Evolutionary conservation across 257 asterid genomes (phyloP).

Genomic region (Agastache rugosa): DNA sequence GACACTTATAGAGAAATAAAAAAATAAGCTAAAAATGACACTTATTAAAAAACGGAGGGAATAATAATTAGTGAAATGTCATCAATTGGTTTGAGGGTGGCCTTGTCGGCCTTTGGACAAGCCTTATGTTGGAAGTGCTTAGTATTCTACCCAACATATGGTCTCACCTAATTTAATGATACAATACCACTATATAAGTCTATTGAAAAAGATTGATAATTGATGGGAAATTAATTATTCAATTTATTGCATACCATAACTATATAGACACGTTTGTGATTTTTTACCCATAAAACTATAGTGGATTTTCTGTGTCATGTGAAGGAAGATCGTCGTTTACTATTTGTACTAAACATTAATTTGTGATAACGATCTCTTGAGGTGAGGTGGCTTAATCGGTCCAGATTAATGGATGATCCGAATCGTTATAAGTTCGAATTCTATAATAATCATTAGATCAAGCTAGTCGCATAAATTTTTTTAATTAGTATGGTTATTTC

Average conservation of each 20-base stretch:
- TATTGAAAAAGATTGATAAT: slow-evolving; percentile 26
- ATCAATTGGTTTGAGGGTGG: slow-evolving; percentile 31
- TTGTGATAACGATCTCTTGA: too few species aligned
- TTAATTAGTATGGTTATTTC: too few species aligned
- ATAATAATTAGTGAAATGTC: slow-evolving; percentile 29
- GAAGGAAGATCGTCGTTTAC: neutral
- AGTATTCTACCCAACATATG: slow-evolving; percentile 44
- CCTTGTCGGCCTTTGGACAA: slow-evolving; percentile 46
- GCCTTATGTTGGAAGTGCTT: slow-evolving; percentile 44
- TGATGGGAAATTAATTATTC: neutral
- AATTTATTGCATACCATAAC: neutral
- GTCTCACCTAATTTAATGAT: slow-evolving; percentile 44
- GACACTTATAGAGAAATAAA: too few species aligned
- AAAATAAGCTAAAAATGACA: too few species aligned
- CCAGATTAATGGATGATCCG: too few species aligned
- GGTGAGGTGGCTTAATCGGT: too few species aligned
- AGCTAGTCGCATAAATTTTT: too few species aligned
- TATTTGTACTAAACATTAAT: neutral
- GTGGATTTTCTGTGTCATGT: neutral
- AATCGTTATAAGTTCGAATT: too few species aligned
- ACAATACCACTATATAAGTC: slow-evolving; percentile 21
- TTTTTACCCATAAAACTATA: neutral
- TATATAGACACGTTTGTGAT: neutral
- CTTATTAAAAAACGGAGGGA: too few species aligned
- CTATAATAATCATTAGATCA: too few species aligned